Conservation (phyloP, 768 basidiomycete genomes). For the Boletus sensibilis region DNA sequence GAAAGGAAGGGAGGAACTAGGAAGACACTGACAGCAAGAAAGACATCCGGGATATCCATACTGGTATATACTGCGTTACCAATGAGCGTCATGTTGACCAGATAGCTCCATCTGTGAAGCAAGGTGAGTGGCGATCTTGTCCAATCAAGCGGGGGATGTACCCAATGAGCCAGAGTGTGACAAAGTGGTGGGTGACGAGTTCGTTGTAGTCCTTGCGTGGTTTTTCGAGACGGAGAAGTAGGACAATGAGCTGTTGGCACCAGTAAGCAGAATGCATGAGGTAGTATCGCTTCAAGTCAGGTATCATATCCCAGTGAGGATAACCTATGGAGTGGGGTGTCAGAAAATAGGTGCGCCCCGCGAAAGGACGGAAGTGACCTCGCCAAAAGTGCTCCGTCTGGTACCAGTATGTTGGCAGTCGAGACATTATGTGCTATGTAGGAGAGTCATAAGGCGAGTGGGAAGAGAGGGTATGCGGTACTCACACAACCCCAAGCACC, state of each 20-base stretch:
- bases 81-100: slow-evolving; percentile 77
- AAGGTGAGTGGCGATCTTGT: not conserved
- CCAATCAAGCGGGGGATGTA: slow-evolving; percentile 36
- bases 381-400: slow-evolving; percentile 83
- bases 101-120: slow-evolving; percentile 72
- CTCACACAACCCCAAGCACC: slow-evolving; percentile 79
- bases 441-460: not conserved
- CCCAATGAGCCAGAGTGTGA: slow-evolving; percentile 94
- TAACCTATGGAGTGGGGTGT: slow-evolving; percentile 53
- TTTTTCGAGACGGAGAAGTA: slow-evolving; percentile 85
- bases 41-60: slow-evolving; percentile 94
- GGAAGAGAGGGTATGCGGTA: not conserved
- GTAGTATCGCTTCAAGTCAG: slow-evolving; percentile 87
- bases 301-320: slow-evolving; percentile 86
- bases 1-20: not conserved
- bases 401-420: slow-evolving; percentile 85
- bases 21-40: slow-evolving; percentile 65
- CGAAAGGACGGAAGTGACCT: slow-evolving; percentile 40
- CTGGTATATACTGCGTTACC: slow-evolving; percentile 92
- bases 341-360: not conserved
- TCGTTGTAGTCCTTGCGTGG: slow-evolving; percentile 90
- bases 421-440: slow-evolving; percentile 76
- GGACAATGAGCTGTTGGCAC: slow-evolving; percentile 88
- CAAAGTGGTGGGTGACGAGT: slow-evolving; percentile 85
- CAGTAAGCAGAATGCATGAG: slow-evolving; percentile 93